Base-by-base conservation (phyloP, 768 basidiomycete genomes). In the Antrodiella citrinella region DNA sequence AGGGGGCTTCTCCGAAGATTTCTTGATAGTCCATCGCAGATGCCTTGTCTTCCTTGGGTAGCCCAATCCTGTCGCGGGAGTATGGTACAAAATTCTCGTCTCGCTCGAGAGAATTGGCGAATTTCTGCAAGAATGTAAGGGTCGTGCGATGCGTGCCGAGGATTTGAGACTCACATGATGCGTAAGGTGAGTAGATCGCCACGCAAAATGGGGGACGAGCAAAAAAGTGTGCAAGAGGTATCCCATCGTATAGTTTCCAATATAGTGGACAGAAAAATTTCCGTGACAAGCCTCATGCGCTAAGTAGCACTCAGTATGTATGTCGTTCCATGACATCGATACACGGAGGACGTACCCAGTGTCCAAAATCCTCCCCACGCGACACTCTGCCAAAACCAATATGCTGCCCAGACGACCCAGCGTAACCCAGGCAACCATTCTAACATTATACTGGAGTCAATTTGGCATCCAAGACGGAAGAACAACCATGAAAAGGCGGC, bases 1-100 rank as follows among this genome's bases (percentile, higher is more conserved):
- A 63, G 0, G 77, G 77, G 2, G 75, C 75, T 50, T 80, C 77
- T 48, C 76, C 77, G 50, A 78, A 77, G 15, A 76, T 65, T 42
- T 77, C 76, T 26, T 73, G 71, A 53, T 79, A 78, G 55, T 78
- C 75, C 11, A 62, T 50, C 15, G 63, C 51, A 11, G 65, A 62
- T 1, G 74, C 71, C n/a, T 55, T 58, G 4, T 54, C 53, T 50
- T 70, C 67, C 2, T 72, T 56, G 5, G 76, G 78, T 9, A 81
- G 66, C 3, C 62, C 59, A 47, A 73, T 73, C 45, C 77, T 65
- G 10, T 69, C 61, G 30, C 60, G 50, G 24, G 60, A 63, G 58
- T 73, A 72, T 49, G 74, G 74, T 10, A 72, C 74, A 24, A 41
- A 61, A 39, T 57, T 57, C 38, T 58, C 60, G 39, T 61, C 60